Conservation (phyloP, 306 rosid genomes). For the Abrus precatorius region DNA sequence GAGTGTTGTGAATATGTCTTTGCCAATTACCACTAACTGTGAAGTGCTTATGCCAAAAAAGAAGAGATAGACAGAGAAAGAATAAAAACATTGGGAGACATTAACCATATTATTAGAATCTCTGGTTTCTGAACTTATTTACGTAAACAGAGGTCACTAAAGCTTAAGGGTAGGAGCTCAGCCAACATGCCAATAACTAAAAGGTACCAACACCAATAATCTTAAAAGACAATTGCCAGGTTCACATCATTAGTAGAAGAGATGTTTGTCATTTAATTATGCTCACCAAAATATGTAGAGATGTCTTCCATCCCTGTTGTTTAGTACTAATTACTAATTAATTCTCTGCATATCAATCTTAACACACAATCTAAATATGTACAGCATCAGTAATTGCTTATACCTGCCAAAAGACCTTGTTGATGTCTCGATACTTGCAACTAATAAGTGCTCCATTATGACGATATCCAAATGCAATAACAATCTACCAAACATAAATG, state of each 20-base stretch:
- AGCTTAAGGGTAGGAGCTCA: not conserved
- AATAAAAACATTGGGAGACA: not conserved
- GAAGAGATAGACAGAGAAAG: not conserved
- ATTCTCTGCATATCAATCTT: slow-evolving; percentile 26
- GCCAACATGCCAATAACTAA: slow-evolving; percentile 12
- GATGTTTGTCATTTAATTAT: slow-evolving; percentile 1
- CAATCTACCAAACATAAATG: slow-evolving; percentile 59
- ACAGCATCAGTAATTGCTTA: slow-evolving; percentile 37
- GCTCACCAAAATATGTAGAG: not conserved
- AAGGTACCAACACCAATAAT: slow-evolving; percentile 4
- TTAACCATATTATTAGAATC: not conserved
- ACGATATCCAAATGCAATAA: slow-evolving; percentile 82
- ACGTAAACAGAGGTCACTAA: slow-evolving; percentile 12
- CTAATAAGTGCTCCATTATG: slow-evolving; percentile 68
- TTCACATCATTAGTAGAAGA: not conserved
- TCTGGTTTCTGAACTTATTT: not conserved
- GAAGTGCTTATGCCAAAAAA: not conserved
- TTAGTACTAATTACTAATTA: not conserved
- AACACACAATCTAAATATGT: slow-evolving; percentile 19
- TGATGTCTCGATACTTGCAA: slow-evolving; percentile 92
- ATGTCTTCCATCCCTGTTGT: slow-evolving; percentile 5
- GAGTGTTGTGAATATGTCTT: not conserved
- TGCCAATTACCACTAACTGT: not conserved
- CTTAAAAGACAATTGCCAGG: not conserved
- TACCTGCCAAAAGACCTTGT: slow-evolving; percentile 97